These are phyloP conservation scores for Neopestalotiopsis rosae DNA, from an alignment of 2,329 filamentous ascomycete genomes.

Conservation along the genomic window DNA sequence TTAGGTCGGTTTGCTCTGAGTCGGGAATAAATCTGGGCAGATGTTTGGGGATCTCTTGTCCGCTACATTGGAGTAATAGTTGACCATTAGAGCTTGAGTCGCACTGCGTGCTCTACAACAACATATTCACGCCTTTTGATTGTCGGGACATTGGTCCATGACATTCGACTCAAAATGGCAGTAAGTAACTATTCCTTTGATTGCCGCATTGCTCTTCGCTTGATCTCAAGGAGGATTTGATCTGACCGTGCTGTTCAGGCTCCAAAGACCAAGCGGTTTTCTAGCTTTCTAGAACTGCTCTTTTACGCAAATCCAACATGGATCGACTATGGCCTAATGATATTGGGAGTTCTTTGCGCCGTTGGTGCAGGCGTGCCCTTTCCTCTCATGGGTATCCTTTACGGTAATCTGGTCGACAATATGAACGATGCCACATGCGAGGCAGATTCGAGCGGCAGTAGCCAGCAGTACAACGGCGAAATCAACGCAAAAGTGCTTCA, in stretches of 20 bases:
- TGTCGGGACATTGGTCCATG: background rate
- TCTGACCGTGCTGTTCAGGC: background rate
- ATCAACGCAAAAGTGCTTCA: constrained; percentile 64
- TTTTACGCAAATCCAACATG: constrained; percentile 33
- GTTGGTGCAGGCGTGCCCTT: constrained; percentile 59
- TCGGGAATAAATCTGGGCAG: background rate
- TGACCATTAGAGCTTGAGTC: too few relatives aligned
- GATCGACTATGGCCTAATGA: constrained; percentile 39
- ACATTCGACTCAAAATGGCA: background rate
- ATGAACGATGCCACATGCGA: constrained; percentile 54
- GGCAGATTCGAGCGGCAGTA: constrained; percentile 23
- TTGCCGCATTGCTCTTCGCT: background rate
- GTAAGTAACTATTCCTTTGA: background rate
- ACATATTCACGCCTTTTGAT: too few relatives aligned
- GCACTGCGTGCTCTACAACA: too few relatives aligned
- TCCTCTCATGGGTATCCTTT: constrained; percentile 61
- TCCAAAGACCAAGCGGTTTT: background rate
- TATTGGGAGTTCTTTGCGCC: constrained; percentile 46
- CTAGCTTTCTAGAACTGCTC: constrained; percentile 35
- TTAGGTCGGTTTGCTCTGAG: too few relatives aligned
- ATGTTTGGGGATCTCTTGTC: background rate
- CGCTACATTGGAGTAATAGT: background rate
- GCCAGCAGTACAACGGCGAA: constrained; percentile 40
- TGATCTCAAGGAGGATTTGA: background rate
- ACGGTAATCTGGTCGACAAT: constrained; percentile 57